phyloP scores from a whole-genome alignment of 2,329 filamentous ascomycete genomes.

The Emmonsiellopsis sp. region DNA sequence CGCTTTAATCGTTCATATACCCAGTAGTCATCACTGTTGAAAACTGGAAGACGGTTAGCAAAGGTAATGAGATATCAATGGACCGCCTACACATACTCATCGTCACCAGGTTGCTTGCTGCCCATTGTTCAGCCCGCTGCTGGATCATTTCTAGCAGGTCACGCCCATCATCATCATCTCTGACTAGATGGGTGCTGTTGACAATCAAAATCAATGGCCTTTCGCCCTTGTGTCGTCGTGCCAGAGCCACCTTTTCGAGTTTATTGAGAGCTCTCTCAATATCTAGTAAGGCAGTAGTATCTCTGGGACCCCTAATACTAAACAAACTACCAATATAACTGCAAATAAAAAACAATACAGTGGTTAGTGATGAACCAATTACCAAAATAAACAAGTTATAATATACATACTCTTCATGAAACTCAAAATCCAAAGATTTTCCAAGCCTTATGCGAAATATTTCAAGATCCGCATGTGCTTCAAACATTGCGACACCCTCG shows the following conservation, averaged over 20 bases:
- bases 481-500: constrained; percentile 86
- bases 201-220: constrained; percentile 83
- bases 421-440: constrained; percentile 92
- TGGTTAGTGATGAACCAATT: not conserved
- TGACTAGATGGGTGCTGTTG: constrained; percentile 84
- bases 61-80: not conserved
- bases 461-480: constrained; percentile 88
- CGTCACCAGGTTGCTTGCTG: constrained; percentile 80
- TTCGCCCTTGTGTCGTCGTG: constrained; percentile 47
- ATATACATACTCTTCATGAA: constrained; percentile 73
- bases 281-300: constrained; percentile 84
- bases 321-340: constrained; percentile 79
- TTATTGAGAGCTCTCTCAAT: constrained; percentile 98
- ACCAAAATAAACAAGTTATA: not conserved
- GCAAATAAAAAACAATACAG: not conserved
- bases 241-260: constrained; percentile 83
- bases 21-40: constrained; percentile 98
- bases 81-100: constrained; percentile 29
- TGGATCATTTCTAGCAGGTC: constrained; percentile 91
- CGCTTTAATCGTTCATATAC: constrained; percentile 91
- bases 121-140: constrained; percentile 93
- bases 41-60: constrained; percentile 46
- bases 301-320: constrained; percentile 82
- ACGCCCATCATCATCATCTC: constrained; percentile 86
- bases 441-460: constrained; percentile 90